phyloP scores from a whole-genome alignment of 768 basidiomycete species.

The Suillus ampliporus region DNA sequence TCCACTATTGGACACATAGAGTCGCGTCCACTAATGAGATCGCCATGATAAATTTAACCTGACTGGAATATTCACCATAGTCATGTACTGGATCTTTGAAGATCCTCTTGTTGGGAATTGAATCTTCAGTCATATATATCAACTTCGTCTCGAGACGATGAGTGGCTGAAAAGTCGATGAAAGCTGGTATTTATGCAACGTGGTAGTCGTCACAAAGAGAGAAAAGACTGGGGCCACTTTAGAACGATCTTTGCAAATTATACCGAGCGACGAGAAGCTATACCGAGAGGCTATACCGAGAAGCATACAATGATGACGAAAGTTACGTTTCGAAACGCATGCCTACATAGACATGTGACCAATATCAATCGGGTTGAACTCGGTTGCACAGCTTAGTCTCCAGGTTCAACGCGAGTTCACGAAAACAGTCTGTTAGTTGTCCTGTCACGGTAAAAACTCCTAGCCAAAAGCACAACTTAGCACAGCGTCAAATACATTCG shows the following conservation, averaged over 20 bases:
- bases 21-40: neutral
- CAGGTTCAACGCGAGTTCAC: neutral
- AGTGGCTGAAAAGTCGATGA: neutral
- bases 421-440: neutral
- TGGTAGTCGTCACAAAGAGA: neutral
- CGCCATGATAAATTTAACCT: neutral
- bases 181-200: neutral
- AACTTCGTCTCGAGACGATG: neutral
- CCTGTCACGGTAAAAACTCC: neutral
- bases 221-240: neutral
- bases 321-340: too few species aligned
- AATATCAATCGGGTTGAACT: conserved; percentile 3
- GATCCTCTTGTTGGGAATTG: conserved; percentile 20
- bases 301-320: too few species aligned
- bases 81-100: conserved; percentile 51
- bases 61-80: conserved; percentile 37
- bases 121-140: conserved; percentile 8
- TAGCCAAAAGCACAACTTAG: neutral
- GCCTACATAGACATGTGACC: neutral
- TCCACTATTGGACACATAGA: conserved; percentile 17
- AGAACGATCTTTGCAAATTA: conserved; percentile 2
- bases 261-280: neutral
- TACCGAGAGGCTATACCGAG: too few species aligned
- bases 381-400: neutral
- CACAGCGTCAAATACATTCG: neutral